Evolutionary conservation across 768 basidiomycete species (phyloP).

Genomic region (Thelephora ganbajun): DNA sequence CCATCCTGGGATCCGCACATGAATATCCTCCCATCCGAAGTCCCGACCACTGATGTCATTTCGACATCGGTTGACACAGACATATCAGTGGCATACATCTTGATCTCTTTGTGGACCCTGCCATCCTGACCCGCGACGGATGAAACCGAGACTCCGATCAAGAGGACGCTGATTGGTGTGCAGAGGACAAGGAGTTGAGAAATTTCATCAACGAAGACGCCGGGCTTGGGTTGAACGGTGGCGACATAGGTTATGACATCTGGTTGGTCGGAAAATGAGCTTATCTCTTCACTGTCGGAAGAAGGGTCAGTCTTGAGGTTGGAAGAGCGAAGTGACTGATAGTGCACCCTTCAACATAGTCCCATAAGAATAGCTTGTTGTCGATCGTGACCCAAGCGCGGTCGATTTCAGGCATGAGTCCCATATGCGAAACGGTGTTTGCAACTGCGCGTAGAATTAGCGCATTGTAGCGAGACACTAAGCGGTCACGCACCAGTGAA

Average conservation of each 20-base stretch:
- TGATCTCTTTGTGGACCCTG: slow-evolving; percentile 52
- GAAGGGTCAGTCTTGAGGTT: slow-evolving; percentile 12
- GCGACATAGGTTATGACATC: slow-evolving; percentile 85
- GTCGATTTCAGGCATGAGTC: slow-evolving; percentile 84
- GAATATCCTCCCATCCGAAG: slow-evolving; percentile 76
- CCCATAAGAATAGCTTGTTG: slow-evolving; percentile 91
- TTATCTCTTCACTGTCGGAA: slow-evolving; percentile 57
- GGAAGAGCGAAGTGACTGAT: slow-evolving; percentile 2
- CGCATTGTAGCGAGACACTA: slow-evolving; percentile 2
- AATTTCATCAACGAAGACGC: slow-evolving; percentile 90
- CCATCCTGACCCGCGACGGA: slow-evolving; percentile 26
- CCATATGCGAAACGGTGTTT: slow-evolving; percentile 71
- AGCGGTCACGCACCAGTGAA: slow-evolving; percentile 42
- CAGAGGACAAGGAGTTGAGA: slow-evolving; percentile 80
- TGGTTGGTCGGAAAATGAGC: slow-evolving; percentile 82
- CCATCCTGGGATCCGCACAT: slow-evolving; percentile 81
- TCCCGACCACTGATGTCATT: slow-evolving; percentile 76
- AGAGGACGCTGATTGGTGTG: slow-evolving; percentile 68
- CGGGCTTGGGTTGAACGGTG: slow-evolving; percentile 71
- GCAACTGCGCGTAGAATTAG: slow-evolving; percentile 29
- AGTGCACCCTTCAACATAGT: slow-evolving; percentile 84
- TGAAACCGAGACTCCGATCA: slow-evolving; percentile 65
- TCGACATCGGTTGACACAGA: slow-evolving; percentile 64
- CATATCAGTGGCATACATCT: slow-evolving; percentile 84
- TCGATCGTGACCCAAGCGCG: slow-evolving; percentile 93